These are phyloP conservation scores for Selaginella tamariscina DNA, from an alignment of 75 land plant genomes.

Conservation along the genomic window DNA sequence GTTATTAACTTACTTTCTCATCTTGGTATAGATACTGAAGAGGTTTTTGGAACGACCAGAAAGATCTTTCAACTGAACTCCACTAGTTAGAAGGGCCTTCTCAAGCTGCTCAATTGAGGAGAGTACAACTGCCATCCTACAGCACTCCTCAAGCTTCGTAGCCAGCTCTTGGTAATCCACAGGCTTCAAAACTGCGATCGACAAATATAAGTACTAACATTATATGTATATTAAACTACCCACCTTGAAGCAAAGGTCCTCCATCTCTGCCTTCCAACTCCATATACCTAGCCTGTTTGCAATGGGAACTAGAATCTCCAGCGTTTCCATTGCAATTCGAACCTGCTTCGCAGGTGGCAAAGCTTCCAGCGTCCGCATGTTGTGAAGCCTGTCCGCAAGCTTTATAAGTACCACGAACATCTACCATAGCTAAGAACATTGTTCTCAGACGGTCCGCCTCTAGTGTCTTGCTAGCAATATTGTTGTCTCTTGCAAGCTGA, in stretches of 20 bases:
- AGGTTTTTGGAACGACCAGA: slow-evolving; percentile 86
- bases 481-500: slow-evolving; percentile 86
- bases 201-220: no score
- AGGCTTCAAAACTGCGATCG: slow-evolving; percentile 60
- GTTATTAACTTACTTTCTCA: slow-evolving; percentile 55
- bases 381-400: slow-evolving; percentile 91
- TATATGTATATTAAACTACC: no score
- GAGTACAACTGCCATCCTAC: slow-evolving; percentile 49
- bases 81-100: slow-evolving; percentile 39
- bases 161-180: slow-evolving; percentile 50
- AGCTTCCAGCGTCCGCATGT: slow-evolving; percentile 88
- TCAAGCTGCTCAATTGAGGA: slow-evolving; percentile 61
- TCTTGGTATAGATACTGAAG: slow-evolving; percentile 75
- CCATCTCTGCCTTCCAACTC: slow-evolving; percentile 89
- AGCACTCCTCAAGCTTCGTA: slow-evolving; percentile 53
- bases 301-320: slow-evolving; percentile 83
- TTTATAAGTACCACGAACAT: slow-evolving; percentile 90
- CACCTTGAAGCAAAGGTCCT: slow-evolving; percentile 83
- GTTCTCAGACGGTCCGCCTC: slow-evolving; percentile 91
- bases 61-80: slow-evolving; percentile 41
- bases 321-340: slow-evolving; percentile 88
- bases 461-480: slow-evolving; percentile 54
- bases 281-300: slow-evolving; percentile 90
- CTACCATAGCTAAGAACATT: slow-evolving; percentile 94
- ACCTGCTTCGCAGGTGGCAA: slow-evolving; percentile 55